phyloP scores from a whole-genome alignment of 371 early-diverging fungal genomes.

The Mortierella sp. region DNA sequence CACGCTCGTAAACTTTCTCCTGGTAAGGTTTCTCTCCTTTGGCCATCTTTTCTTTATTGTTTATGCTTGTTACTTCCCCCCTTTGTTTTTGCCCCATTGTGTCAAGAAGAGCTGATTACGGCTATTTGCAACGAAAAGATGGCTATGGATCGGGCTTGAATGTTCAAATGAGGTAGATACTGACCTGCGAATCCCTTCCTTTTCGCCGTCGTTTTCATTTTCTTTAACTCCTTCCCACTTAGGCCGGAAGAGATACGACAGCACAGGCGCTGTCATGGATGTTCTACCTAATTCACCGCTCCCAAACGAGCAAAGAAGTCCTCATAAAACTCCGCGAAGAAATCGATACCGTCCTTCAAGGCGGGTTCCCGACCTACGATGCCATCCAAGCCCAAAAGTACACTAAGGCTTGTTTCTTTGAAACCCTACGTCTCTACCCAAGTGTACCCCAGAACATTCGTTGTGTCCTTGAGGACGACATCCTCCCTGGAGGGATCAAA shows the following conservation, averaged over 20 bases:
- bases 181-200: slow-evolving; percentile 1
- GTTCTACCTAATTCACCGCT: slow-evolving; percentile 68
- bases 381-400: slow-evolving; percentile 67
- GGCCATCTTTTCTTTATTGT: neutral
- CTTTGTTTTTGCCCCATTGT: neutral
- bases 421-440: slow-evolving; percentile 81
- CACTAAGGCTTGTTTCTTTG: slow-evolving; percentile 72
- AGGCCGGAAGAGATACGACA: slow-evolving; percentile 74
- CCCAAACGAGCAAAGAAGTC: slow-evolving; percentile 59
- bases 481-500: slow-evolving; percentile 77
- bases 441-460: slow-evolving; percentile 79
- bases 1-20: slow-evolving; percentile 70
- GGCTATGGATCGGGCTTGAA: neutral
- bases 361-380: slow-evolving; percentile 62
- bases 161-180: neutral
- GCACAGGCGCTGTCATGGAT: slow-evolving; percentile 81
- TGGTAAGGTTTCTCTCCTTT: slow-evolving; percentile 6
- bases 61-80: neutral
- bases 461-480: slow-evolving; percentile 74
- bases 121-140: neutral
- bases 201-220: neutral
- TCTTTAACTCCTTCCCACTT: neutral
- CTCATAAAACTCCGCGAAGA: slow-evolving; percentile 68
- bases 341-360: slow-evolving; percentile 59
- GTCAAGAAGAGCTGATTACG: neutral